phyloP scores from a whole-genome alignment of 345 rosid species.

The Populus davidiana region DNA sequence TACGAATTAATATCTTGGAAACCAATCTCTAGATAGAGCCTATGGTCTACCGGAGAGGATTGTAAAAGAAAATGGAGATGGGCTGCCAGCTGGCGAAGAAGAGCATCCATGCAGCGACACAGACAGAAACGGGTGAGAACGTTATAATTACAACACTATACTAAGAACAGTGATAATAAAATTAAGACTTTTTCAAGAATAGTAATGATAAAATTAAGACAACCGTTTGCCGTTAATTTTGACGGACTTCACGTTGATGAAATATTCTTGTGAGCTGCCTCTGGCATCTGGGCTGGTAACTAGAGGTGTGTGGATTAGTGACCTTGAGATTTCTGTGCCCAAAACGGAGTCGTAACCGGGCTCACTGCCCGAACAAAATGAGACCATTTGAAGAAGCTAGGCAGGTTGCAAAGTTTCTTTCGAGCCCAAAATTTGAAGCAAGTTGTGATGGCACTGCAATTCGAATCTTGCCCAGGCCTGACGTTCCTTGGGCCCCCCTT shows the following conservation, averaged over 20 bases:
- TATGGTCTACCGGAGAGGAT: too few relatives aligned
- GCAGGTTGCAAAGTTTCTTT: slow-evolving; percentile 46
- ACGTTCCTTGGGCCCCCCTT: slow-evolving; percentile 44
- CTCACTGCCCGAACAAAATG: slow-evolving; percentile 33
- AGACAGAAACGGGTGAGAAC: too few relatives aligned
- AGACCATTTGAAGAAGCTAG: slow-evolving; percentile 49
- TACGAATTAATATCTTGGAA: too few relatives aligned
- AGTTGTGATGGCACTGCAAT: slow-evolving; percentile 58
- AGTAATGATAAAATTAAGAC: not conserved
- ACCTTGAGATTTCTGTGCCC: slow-evolving; percentile 36
- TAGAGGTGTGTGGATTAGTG: slow-evolving; percentile 58
- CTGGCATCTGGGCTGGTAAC: slow-evolving; percentile 17
- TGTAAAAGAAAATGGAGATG: too few relatives aligned
- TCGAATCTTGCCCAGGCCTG: slow-evolving; percentile 60
- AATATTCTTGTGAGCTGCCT: slow-evolving; percentile 37
- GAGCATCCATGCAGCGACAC: too few relatives aligned
- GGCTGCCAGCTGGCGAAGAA: too few relatives aligned
- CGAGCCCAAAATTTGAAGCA: slow-evolving; percentile 30
- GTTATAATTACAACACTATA: too few relatives aligned
- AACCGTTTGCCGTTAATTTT: slow-evolving; percentile 46
- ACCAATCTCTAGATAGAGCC: too few relatives aligned
- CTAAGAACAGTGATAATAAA: too few relatives aligned
- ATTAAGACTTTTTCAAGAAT: too few relatives aligned
- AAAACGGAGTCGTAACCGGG: not conserved
- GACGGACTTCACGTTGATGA: slow-evolving; percentile 50